Evolutionary conservation across 768 basidiomycete genomes (phyloP).

Genomic region (Phylloporus rhodoxanthus): DNA sequence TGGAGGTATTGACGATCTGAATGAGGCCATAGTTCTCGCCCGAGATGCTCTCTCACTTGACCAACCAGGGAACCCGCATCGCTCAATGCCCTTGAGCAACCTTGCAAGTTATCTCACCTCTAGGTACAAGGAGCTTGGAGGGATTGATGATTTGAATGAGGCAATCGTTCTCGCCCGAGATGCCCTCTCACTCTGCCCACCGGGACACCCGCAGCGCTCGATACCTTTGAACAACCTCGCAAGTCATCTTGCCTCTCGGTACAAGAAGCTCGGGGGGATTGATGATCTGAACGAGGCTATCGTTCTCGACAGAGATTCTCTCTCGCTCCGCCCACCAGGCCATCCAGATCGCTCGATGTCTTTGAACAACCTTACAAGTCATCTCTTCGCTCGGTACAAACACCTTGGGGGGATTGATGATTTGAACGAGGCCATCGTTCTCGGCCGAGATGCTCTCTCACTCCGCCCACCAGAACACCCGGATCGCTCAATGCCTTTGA

Average conservation of each 20-base stretch:
- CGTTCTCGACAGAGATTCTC: neutral
- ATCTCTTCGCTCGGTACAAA: neutral
- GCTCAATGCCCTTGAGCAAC: too few relatives aligned
- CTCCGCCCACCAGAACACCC: neutral
- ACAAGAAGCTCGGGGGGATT: neutral
- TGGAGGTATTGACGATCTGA: too few relatives aligned
- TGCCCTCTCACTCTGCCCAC: neutral
- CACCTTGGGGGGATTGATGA: neutral
- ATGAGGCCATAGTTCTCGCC: too few relatives aligned
- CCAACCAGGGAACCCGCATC: too few relatives aligned
- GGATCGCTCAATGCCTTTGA: neutral
- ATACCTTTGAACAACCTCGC: neutral
- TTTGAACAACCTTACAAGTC: neutral
- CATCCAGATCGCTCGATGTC: neutral
- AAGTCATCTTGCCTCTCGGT: neutral
- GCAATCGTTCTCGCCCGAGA: neutral
- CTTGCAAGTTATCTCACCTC: neutral
- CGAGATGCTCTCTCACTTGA: too few relatives aligned
- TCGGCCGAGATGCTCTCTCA: neutral
- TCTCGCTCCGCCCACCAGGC: neutral
- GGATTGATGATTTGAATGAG: neutral
- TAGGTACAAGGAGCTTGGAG: neutral
- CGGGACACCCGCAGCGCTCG: neutral
- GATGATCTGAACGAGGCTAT: neutral
- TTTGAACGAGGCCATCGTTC: neutral